These are phyloP conservation scores for Botryotinia convoluta DNA, from an alignment of 2,329 filamentous ascomycete species.

Conservation along the genomic window DNA sequence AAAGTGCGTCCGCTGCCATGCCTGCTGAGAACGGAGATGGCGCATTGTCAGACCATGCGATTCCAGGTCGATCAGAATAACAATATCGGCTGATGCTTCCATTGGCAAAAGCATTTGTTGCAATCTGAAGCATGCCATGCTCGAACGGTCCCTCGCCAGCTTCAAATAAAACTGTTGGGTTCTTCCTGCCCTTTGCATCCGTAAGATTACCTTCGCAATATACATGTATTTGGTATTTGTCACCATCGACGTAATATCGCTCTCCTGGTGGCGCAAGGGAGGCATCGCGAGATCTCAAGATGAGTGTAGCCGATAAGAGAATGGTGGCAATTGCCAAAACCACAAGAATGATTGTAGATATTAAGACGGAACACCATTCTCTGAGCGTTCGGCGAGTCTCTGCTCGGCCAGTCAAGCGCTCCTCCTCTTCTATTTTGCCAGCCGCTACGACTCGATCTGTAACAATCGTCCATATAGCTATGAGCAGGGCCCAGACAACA, in stretches of 20 bases:
- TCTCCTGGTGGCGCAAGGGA: conserved; percentile 71
- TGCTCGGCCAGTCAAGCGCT: conserved; percentile 82
- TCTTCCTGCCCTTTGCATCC: conserved; percentile 50
- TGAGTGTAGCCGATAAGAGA: conserved; percentile 75
- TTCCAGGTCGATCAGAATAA: conserved; percentile 90
- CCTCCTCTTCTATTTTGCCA: conserved; percentile 91
- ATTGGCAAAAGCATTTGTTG: conserved; percentile 71
- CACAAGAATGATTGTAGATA: conserved; percentile 69
- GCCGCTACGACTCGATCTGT: conserved; percentile 82
- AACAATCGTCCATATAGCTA: conserved; percentile 74
- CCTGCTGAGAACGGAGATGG: conserved; percentile 91
- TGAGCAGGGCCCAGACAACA: conserved; percentile 77
- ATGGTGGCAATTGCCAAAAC: conserved; percentile 66
- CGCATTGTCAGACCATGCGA: conserved; percentile 86
- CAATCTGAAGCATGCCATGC: conserved; percentile 75
- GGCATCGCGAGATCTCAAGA: conserved; percentile 76
- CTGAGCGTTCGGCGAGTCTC: conserved; percentile 78
- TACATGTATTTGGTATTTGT: conserved; percentile 84
- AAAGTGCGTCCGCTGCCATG: conserved; percentile 85
- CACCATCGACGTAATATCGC: conserved; percentile 74
- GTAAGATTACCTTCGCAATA: conserved; percentile 76
- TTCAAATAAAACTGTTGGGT: conserved; percentile 84
- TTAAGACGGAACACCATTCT: conserved; percentile 80
- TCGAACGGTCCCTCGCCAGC: conserved; percentile 79
- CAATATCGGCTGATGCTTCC: conserved; percentile 86